Evolutionary conservation across 2,329 filamentous ascomycete genomes (phyloP).

Genomic region (Chrysoporthe deuterocubensis): DNA sequence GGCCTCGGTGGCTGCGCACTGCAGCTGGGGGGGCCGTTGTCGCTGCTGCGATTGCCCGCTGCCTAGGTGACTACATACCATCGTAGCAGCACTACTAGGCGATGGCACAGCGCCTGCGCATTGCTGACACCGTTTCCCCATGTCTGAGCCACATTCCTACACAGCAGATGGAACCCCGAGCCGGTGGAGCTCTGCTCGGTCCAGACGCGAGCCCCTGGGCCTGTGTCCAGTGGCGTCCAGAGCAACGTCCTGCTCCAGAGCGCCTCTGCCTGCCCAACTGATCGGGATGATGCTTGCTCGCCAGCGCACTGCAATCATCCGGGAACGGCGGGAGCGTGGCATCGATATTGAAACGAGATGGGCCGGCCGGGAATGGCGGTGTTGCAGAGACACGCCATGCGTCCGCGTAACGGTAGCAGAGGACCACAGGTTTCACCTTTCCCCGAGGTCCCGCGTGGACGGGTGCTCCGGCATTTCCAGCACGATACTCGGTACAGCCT

Average conservation of each 20-base stretch:
- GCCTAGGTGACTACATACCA: not conserved
- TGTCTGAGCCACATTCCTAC: not conserved
- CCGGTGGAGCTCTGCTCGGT: not conserved
- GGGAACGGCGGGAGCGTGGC: conserved; percentile 14
- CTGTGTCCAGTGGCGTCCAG: not conserved
- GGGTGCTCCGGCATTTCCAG: not conserved
- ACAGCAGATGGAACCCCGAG: not conserved
- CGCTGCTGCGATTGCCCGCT: not conserved
- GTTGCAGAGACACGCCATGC: conserved; percentile 5
- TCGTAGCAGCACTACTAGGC: not conserved
- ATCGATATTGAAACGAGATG: conserved; percentile 13
- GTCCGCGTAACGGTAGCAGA: conserved; percentile 16
- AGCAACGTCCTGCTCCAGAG: not conserved
- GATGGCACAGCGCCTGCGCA: not conserved
- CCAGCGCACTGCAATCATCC: conserved; percentile 10
- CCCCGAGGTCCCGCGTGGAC: conserved; percentile 17
- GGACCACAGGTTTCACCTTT: conserved; percentile 25
- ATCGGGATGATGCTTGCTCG: conserved; percentile 25
- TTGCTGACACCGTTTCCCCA: not conserved
- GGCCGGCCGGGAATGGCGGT: not conserved
- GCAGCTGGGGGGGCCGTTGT: too few relatives aligned
- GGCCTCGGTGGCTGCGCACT: conserved; percentile 4
- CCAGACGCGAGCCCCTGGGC: not conserved
- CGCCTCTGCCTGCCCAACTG: conserved; percentile 3
- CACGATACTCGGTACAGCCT: not conserved